phyloP scores from a whole-genome alignment of 441 rosid genomes.

The Euphorbia corollata region DNA sequence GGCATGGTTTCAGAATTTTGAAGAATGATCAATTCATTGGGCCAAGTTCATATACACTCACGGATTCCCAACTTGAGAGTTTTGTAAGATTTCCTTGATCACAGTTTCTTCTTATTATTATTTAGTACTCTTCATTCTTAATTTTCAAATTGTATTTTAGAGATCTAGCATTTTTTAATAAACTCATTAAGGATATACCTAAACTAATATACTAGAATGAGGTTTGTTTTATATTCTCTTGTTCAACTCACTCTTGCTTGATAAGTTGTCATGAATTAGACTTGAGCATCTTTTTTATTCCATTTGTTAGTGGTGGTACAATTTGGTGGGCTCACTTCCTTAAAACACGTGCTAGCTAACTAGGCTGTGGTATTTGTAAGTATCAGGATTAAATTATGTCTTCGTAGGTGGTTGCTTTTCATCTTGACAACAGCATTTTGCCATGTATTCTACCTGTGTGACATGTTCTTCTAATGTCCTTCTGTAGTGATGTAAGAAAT shows the following conservation, averaged over 20 bases:
- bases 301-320: conserved; percentile 57
- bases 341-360: conserved; percentile 79
- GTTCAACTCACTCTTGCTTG: neutral
- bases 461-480: neutral
- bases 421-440: neutral
- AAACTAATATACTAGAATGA: conserved; percentile 94
- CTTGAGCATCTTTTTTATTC: neutral
- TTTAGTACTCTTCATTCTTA: neutral
- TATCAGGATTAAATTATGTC: conserved; percentile 16
- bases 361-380: conserved; percentile 95
- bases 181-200: conserved; percentile 82
- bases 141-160: conserved; percentile 29
- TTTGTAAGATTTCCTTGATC: conserved; percentile 41
- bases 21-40: conserved; percentile 84
- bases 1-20: conserved; percentile 38
- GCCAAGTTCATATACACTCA: conserved; percentile 68
- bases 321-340: conserved; percentile 69
- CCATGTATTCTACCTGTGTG: neutral
- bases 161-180: conserved; percentile 83
- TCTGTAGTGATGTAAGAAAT: conserved; percentile 71
- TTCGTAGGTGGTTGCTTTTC: neutral
- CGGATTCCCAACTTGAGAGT: conserved; percentile 82
- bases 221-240: conserved; percentile 29
- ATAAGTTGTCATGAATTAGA: no score
- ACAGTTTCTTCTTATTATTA: neutral